These are phyloP conservation scores for Lactifluus volemus DNA, from an alignment of 768 basidiomycete genomes.

Conservation along the genomic window DNA sequence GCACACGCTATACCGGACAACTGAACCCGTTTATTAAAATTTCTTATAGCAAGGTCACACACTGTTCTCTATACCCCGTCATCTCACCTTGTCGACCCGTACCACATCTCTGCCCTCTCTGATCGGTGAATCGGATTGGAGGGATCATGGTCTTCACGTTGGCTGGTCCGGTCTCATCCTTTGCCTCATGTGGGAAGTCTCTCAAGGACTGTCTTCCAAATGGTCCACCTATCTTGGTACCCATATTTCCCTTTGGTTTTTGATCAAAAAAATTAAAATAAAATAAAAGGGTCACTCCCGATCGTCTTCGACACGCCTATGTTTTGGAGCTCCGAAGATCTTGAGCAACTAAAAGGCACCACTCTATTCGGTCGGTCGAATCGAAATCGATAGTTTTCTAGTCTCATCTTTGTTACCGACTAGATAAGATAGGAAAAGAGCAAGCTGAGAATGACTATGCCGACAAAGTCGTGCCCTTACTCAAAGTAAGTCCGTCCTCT, in stretches of 20 bases:
- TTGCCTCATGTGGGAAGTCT: slow-evolving; percentile 93
- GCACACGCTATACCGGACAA: slow-evolving; percentile 11
- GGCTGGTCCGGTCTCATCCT: slow-evolving; percentile 88
- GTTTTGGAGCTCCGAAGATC: slow-evolving; percentile 79
- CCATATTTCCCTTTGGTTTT: slow-evolving; percentile 22
- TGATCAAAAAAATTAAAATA: background rate
- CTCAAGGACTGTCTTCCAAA: slow-evolving; percentile 47
- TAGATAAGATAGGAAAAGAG: slow-evolving; percentile 81
- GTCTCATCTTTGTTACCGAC: slow-evolving; percentile 5
- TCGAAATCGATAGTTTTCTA: background rate
- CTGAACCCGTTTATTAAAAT: slow-evolving; percentile 4
- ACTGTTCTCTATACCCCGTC: slow-evolving; percentile 76
- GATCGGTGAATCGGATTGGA: slow-evolving; percentile 63
- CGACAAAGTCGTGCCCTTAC: slow-evolving; percentile 57
- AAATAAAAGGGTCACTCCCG: slow-evolving; percentile 52
- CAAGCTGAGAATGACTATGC: slow-evolving; percentile 71
- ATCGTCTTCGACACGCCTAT: slow-evolving; percentile 78
- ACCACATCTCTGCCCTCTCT: slow-evolving; percentile 57
- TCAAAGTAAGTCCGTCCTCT: slow-evolving; percentile 43
- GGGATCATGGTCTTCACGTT: slow-evolving; percentile 41
- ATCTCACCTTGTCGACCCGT: slow-evolving; percentile 66
- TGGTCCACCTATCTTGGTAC: slow-evolving; percentile 70
- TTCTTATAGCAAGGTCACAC: slow-evolving; percentile 69
- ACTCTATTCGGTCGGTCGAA: slow-evolving; percentile 67
- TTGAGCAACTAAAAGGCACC: slow-evolving; percentile 71